A percentile compares a stretch with the other conserved stretches of the same genome.
These are phyloP conservation scores for Medicago arabica DNA, from an alignment of 306 rosid genomes.

Conservation along the genomic window DNA sequence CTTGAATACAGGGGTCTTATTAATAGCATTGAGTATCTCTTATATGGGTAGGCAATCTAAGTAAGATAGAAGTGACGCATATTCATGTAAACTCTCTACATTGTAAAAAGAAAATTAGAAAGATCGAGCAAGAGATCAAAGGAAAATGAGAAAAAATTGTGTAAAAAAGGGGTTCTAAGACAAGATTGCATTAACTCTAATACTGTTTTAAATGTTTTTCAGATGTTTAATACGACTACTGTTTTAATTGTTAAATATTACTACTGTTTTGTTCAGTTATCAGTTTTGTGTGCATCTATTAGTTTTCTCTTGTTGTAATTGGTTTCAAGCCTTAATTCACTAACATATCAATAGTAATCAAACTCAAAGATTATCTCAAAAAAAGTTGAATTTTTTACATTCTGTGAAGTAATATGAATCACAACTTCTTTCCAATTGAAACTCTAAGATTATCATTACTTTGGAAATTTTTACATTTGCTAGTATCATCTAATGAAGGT, in stretches of 20 bases:
- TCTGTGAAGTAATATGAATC: conserved; percentile 5
- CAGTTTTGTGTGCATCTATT: not conserved
- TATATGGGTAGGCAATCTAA: not conserved
- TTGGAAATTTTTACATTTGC: not conserved
- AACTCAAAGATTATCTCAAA: conserved; percentile 25
- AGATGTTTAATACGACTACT: not conserved
- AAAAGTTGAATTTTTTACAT: not conserved
- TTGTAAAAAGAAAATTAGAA: not conserved
- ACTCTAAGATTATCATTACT: conserved; percentile 26
- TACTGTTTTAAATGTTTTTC: not conserved
- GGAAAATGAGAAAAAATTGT: no score
- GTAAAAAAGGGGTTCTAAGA: not conserved
- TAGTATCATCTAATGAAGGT: not conserved
- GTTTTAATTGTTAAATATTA: not conserved
- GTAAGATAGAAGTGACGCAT: not conserved
- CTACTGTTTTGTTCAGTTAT: not conserved
- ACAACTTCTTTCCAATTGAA: conserved; percentile 17
- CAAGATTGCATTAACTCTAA: not conserved
- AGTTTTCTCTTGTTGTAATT: no score
- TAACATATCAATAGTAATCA: not conserved
- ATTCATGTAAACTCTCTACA: not conserved
- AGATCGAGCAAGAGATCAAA: not conserved
- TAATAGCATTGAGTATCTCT: not conserved
- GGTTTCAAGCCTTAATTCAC: not conserved
- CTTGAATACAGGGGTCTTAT: not conserved